Conservation (phyloP, 1,139 yeast species). For the Yamadazyma trypodendri region DNA sequence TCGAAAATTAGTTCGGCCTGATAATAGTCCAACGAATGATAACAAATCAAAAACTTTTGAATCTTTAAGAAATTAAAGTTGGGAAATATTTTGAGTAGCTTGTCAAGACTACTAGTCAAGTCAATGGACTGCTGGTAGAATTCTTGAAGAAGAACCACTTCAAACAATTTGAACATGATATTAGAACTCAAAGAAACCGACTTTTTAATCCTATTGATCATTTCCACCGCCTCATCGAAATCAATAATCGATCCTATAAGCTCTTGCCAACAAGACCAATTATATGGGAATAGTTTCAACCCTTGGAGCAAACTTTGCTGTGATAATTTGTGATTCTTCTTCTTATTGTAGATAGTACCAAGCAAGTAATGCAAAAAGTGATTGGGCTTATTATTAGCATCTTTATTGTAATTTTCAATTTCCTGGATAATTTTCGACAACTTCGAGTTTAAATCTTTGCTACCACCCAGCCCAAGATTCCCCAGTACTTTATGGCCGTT, state of each 20-base stretch:
- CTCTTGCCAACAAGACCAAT: constrained; percentile 96
- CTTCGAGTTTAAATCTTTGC: constrained; percentile 26
- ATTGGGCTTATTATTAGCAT: constrained; percentile 31
- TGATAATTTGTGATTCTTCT: constrained; percentile 60
- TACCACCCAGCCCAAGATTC: constrained; percentile 11
- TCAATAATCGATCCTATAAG: constrained; percentile 62
- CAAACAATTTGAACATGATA: constrained; percentile 68
- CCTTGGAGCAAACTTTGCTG: constrained; percentile 60
- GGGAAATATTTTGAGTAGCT: constrained; percentile 58
- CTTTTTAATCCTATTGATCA: constrained; percentile 40
- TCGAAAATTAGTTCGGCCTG: constrained; percentile 83
- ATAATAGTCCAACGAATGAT: constrained; percentile 76
- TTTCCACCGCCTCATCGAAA: constrained; percentile 58
- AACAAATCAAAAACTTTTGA: constrained; percentile 77
- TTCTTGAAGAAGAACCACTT: constrained; percentile 72
- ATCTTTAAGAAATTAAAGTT: constrained; percentile 70
- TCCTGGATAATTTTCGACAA: constrained; percentile 45
- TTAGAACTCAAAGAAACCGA: constrained; percentile 20
- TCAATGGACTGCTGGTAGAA: constrained; percentile 66
- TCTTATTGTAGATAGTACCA: constrained; percentile 64
- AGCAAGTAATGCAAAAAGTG: constrained; percentile 69
- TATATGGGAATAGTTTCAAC: constrained; percentile 65
- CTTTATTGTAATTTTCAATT: constrained; percentile 30
- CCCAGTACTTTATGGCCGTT: constrained; percentile 6
- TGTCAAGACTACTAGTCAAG: constrained; percentile 43